Evolutionary conservation across 2,329 filamentous ascomycete species (phyloP).

Genomic region (Grosmannia huntii): DNA sequence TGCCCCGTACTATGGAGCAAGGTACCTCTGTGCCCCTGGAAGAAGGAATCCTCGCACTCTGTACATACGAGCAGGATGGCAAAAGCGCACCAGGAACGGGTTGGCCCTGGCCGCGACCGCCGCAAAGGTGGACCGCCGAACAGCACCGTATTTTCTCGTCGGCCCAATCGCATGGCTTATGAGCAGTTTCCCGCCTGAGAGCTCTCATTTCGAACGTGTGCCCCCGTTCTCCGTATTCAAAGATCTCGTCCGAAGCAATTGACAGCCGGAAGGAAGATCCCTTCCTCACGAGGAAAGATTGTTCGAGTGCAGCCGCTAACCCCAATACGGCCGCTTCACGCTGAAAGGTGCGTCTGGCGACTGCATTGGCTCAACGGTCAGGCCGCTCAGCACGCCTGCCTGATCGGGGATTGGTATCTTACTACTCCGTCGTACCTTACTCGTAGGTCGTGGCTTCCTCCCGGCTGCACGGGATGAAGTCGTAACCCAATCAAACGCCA

Average conservation of each 20-base stretch:
- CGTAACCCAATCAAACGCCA: not conserved
- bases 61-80: not conserved
- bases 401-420: not conserved
- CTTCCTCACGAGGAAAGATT: not conserved
- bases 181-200: not conserved
- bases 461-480: not conserved
- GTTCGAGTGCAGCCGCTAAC: not conserved
- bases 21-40: too few species aligned
- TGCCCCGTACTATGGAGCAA: not conserved
- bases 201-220: not conserved
- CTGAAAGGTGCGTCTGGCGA: too few species aligned
- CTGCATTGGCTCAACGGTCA: not conserved
- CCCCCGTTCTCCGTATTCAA: not conserved
- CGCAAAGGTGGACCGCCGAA: not conserved
- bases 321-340: not conserved
- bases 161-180: not conserved
- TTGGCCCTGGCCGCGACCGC: conserved; percentile 2
- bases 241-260: not conserved
- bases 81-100: not conserved
- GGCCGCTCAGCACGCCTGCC: not conserved
- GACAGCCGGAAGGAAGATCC: not conserved
- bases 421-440: too few species aligned
- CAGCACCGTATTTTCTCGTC: not conserved
- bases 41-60: too few species aligned
- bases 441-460: not conserved